Evolutionary conservation across 345 rosid genomes (phyloP), one percentile per base, ranked within the genome.

Genomic region (Zanthoxylum bungeanum): DNA sequence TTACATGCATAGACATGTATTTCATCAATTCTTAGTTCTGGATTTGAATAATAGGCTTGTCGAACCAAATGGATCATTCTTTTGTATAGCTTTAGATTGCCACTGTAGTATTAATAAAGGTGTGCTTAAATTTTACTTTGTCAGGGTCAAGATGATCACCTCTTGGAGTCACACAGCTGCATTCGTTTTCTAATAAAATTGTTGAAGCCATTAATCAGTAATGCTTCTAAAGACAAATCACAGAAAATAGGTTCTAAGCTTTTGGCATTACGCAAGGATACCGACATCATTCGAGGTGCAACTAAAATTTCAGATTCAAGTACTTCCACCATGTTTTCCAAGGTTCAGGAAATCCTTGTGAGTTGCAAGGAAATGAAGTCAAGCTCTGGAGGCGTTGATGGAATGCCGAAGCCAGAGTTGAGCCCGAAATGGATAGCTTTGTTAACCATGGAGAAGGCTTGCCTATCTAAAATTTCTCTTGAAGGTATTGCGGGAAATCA

Each of bases 391-490:
- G 79, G 76, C 74, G 81, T n/a, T n/a, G n/a, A 53, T 39, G 82
- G 77, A 76, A 36, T 51, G 0, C 62, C 44, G 51, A 80, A 88
- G 79, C 89, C 90, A 60, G 97, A 92, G 82, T 77, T 86, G 75
- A 81, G 77, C 74, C 79, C 91, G 1, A 92, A 90, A 83, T 94
- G 92, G 92, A 69, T 94, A 62, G 95, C 96, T 75, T 83, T 94
- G 88, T 80, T 85, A 83, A 78, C 89, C 0, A 83, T 89, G 81
- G 98, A 94, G 85, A 92, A 90, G 78, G 96, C 97, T 51, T 92
- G 98, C 81, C 79, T 92, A 66, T 90, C 98, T 34, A 90, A 85
- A 70, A 81, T 94, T 24, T 87, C 98, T 62, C 82, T 92, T 63
- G 98, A 94, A 86, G 98, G 98, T 94, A 87, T 33, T 50, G 12